Conservation (phyloP, 2,329 filamentous ascomycete genomes). For the Colletotrichum viniferum region DNA sequence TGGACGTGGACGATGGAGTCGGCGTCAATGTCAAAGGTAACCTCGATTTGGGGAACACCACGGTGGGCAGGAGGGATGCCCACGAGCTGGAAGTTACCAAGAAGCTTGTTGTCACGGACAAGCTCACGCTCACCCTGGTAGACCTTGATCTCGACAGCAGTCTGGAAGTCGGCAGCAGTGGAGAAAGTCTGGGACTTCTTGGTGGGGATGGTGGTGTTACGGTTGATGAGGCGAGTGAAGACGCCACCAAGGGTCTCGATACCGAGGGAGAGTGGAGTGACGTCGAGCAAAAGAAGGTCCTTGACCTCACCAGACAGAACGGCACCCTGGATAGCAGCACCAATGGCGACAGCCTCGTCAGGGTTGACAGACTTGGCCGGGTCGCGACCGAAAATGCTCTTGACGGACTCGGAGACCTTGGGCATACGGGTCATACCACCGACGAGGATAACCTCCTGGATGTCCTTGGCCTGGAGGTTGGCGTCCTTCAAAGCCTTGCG, state of each 20-base stretch:
- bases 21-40: slow-evolving; percentile 98
- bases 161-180: slow-evolving; percentile 97
- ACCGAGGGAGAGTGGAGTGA: slow-evolving; percentile 94
- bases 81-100: slow-evolving; percentile 99
- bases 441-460: slow-evolving; percentile 96
- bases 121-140: slow-evolving; percentile 99
- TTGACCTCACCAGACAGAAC: slow-evolving; percentile 97
- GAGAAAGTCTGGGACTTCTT: slow-evolving; percentile 99
- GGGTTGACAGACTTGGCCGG: slow-evolving; percentile 98
- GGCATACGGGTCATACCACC: slow-evolving; percentile 99
- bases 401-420: slow-evolving; percentile 95
- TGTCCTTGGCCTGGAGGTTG: slow-evolving; percentile 86
- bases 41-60: slow-evolving; percentile 95
- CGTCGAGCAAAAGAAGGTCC: slow-evolving; percentile 92
- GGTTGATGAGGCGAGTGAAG: slow-evolving; percentile 97
- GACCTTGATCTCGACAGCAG: slow-evolving; percentile 98
- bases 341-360: slow-evolving; percentile 96
- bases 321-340: slow-evolving; percentile 95
- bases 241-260: slow-evolving; percentile 98
- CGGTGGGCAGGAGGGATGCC: slow-evolving; percentile 96
- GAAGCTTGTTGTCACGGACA: slow-evolving; percentile 96
- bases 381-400: slow-evolving; percentile 94
- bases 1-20: slow-evolving; percentile 98
- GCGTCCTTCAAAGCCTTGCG: slow-evolving; percentile 98
- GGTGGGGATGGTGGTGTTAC: slow-evolving; percentile 98